Percentiles rank a stretch among this genome's conserved stretches.
phyloP scores from a whole-genome alignment of 257 asterid genomes.

The Asclepias syriaca region DNA sequence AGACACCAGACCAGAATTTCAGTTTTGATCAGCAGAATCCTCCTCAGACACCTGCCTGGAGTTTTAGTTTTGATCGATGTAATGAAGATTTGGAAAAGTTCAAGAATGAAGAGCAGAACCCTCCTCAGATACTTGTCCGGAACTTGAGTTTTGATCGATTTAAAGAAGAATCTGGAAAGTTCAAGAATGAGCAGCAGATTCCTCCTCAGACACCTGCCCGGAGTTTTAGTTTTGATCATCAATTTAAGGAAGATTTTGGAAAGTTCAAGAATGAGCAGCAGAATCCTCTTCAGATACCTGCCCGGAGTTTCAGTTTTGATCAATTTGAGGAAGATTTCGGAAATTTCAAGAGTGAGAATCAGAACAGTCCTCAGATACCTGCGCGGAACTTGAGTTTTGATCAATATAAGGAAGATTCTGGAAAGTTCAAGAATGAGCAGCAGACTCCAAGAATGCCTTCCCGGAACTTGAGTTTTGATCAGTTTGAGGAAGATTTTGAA shows the following conservation, averaged over 20 bases:
- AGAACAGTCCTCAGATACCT: background rate
- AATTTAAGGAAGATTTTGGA: conserved; percentile 5
- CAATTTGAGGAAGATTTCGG: conserved; percentile 5
- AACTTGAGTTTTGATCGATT: background rate
- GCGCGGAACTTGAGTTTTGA: background rate
- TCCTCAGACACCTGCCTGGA: background rate
- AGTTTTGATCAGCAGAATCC: background rate
- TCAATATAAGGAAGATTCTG: conserved; percentile 2
- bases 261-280: conserved; percentile 1
- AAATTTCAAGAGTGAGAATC: conserved; percentile 2
- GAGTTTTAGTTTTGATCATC: background rate
- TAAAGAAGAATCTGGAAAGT: conserved; percentile 5
- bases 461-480: background rate
- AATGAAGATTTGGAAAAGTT: conserved; percentile 11
- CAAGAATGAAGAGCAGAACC: background rate
- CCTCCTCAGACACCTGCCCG: background rate
- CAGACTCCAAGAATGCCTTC: background rate
- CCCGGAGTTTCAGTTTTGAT: background rate
- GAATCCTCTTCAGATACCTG: too few relatives aligned
- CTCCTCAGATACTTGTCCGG: background rate
- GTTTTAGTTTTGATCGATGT: background rate
- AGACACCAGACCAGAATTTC: background rate
- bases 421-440: conserved; percentile 5
- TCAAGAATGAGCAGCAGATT: conserved; percentile 4
- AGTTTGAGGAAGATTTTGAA: conserved; percentile 7